Evolutionary conservation across 2,329 filamentous ascomycete species (phyloP), one percentile per base, ranked within the genome.

Genomic region (Fragosphaeria purpurea): DNA sequence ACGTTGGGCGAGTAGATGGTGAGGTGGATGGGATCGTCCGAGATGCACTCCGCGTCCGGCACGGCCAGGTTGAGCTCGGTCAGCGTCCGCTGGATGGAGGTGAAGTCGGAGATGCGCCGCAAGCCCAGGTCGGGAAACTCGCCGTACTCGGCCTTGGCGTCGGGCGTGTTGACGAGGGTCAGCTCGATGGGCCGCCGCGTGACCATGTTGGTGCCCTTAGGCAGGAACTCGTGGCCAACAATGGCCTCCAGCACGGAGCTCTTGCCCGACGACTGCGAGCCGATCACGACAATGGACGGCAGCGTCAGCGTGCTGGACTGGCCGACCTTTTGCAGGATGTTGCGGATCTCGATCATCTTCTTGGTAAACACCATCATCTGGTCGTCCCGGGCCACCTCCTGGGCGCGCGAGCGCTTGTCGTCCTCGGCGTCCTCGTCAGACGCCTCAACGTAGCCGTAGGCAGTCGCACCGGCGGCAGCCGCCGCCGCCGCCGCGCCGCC

Each of bases 341-440:
- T 90, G 58, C 94, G 78, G 51, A 98, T 97, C 71, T 98, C 93
- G 62, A 98, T 98, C 93, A 98, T 98, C 71, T 97, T 97, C 71
- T 93, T 91, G 2, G 94, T 98, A 62, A 98, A 73, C 58, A 96
- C 76, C 93, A 98, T 98, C 91, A 98, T 98, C 67, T 98, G 93
- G 64, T 98, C 93, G 61, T 98, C 93, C 60, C 82, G 82, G 13
- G 88, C 87, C 46, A 77, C 75, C 61, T 86, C 81, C 50, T 84
- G 80, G 22, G 70, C 73, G 4, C 43, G 46, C 11, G 30, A 12
- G 12, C 22, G 35, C 51, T 46, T 50, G 33, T 38, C 22, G 30
- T 46, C 45, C 11, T 50, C 46, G 7, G 74, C 71, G 50, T 82
- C 74, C 5, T 74, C 67, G 56, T 84, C 80, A 22, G 22, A 22